A percentile compares a stretch with the other conserved stretches of the same genome.
Conservation (phyloP, 495 filamentous ascomycete genomes). For the Neurospora sp. region DNA sequence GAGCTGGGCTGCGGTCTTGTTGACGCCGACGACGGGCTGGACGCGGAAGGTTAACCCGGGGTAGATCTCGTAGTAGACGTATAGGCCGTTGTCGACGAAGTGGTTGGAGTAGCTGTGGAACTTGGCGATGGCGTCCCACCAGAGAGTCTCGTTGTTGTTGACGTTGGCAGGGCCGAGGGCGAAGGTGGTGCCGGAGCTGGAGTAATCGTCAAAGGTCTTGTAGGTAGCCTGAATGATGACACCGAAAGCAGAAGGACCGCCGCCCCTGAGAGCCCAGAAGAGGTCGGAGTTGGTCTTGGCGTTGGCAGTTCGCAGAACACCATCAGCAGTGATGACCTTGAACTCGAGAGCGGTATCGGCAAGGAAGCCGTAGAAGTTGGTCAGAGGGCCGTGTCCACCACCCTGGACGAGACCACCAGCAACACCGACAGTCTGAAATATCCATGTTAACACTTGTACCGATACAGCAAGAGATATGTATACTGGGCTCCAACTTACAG, state of each 20-base stretch:
- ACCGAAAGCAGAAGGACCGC: slow-evolving; percentile 47
- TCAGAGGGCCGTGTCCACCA: slow-evolving; percentile 48
- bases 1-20: slow-evolving; percentile 31
- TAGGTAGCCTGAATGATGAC: slow-evolving; percentile 44
- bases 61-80: slow-evolving; percentile 38
- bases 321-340: slow-evolving; percentile 49
- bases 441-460: slow-evolving; percentile 28
- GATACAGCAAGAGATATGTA: slow-evolving; percentile 12
- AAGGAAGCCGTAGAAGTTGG: slow-evolving; percentile 40
- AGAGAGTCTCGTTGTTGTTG: slow-evolving; percentile 25
- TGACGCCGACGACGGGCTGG: slow-evolving; percentile 35
- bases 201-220: slow-evolving; percentile 36
- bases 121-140: slow-evolving; percentile 34
- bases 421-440: slow-evolving; percentile 39
- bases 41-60: slow-evolving; percentile 22
- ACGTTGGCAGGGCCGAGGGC: slow-evolving; percentile 26
- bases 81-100: slow-evolving; percentile 33
- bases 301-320: slow-evolving; percentile 41
- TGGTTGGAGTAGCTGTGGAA: slow-evolving; percentile 37
- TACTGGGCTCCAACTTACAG: slow-evolving; percentile 18
- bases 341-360: slow-evolving; percentile 46
- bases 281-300: slow-evolving; percentile 44
- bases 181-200: slow-evolving; percentile 29
- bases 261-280: slow-evolving; percentile 57
- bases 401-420: slow-evolving; percentile 47